Conservation (phyloP, 2,329 filamentous ascomycete genomes). For the Venturia carpophila region DNA sequence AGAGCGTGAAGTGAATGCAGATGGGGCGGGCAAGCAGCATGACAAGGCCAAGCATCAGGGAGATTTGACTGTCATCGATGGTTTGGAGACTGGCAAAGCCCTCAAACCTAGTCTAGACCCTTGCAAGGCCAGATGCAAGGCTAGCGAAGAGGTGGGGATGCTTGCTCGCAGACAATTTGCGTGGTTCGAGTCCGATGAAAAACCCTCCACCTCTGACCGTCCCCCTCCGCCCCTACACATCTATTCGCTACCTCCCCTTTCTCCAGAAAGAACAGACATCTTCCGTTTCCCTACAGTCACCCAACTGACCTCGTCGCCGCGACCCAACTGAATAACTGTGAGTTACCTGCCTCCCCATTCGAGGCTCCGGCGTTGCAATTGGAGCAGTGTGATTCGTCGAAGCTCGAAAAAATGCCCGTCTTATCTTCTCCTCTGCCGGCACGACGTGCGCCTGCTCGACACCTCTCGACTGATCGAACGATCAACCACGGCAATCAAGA, state of each 20-base stretch:
- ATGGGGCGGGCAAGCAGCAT: background rate
- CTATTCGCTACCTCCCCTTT: background rate
- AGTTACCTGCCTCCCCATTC: constrained; percentile 1
- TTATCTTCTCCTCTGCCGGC: background rate
- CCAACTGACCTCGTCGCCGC: background rate
- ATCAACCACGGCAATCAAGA: background rate
- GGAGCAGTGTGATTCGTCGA: constrained; percentile 13
- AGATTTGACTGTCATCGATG: too few relatives aligned
- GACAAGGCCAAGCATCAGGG: background rate
- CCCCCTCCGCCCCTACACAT: background rate
- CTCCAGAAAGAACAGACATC: background rate
- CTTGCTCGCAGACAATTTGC: background rate
- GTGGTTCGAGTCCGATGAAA: background rate
- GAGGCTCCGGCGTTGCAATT: background rate
- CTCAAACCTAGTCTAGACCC: constrained; percentile 3
- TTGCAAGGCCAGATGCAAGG: background rate
- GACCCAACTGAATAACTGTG: background rate
- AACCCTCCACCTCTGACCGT: background rate
- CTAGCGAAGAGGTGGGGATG: constrained; percentile 7
- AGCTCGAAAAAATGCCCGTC: background rate
- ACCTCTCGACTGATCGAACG: constrained; percentile 7
- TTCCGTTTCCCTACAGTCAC: background rate
- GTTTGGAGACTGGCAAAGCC: background rate
- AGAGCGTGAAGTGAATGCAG: too few relatives aligned
- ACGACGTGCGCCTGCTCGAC: background rate